Evolutionary conservation across 2,329 filamentous ascomycete species (phyloP).

Genomic region (Rhytidhysteron rufulum): DNA sequence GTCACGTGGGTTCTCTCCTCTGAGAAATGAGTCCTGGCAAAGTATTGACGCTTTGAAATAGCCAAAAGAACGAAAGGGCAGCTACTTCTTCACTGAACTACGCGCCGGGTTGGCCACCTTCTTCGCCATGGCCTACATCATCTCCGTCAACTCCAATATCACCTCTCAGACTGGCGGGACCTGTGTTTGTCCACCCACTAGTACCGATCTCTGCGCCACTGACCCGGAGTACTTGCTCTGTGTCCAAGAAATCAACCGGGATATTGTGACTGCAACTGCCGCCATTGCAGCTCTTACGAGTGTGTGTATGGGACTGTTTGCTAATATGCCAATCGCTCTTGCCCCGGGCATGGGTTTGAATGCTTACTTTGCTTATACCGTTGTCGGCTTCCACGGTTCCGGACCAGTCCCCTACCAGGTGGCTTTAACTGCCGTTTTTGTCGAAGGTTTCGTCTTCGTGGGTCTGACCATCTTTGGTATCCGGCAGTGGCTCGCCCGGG

Average conservation of each 20-base stretch:
- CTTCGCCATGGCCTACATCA: slow-evolving; percentile 55
- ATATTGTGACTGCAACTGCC: slow-evolving; percentile 79
- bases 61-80: slow-evolving; percentile 68
- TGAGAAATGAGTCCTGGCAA: slow-evolving; percentile 5
- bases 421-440: slow-evolving; percentile 81
- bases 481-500: slow-evolving; percentile 72
- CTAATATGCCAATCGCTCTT: slow-evolving; percentile 73
- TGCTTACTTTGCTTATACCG: slow-evolving; percentile 80
- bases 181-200: slow-evolving; percentile 62
- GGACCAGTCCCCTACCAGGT: slow-evolving; percentile 71
- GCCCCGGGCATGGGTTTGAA: slow-evolving; percentile 79
- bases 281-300: slow-evolving; percentile 74
- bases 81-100: slow-evolving; percentile 78
- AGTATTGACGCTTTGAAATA: slow-evolving; percentile 34
- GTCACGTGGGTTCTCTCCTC: slow-evolving; percentile 62
- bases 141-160: slow-evolving; percentile 63
- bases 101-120: slow-evolving; percentile 74
- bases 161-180: slow-evolving; percentile 70
- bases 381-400: slow-evolving; percentile 72
- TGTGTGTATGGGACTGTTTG: slow-evolving; percentile 80
- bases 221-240: slow-evolving; percentile 64
- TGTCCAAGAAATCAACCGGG: slow-evolving; percentile 61
- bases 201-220: slow-evolving; percentile 49
- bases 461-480: slow-evolving; percentile 69
- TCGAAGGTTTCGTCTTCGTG: slow-evolving; percentile 84